These are phyloP conservation scores for Eutrema yunnanense DNA, from an alignment of 345 rosid genomes.

Conservation along the genomic window DNA sequence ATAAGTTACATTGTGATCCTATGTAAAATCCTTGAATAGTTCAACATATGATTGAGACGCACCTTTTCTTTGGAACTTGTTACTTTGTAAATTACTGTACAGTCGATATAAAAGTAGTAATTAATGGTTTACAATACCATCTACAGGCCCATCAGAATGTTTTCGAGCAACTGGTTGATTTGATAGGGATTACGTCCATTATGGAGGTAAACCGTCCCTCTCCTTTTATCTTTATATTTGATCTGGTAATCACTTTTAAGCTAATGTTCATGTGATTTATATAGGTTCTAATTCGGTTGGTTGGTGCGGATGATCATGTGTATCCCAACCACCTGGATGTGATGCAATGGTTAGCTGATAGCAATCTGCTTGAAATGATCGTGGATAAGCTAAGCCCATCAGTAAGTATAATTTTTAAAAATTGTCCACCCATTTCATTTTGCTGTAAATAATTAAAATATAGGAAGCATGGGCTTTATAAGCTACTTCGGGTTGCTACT, in stretches of 20 bases:
- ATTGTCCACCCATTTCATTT: background rate
- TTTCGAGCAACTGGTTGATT: slow-evolving; percentile 79
- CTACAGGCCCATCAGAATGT: slow-evolving; percentile 87
- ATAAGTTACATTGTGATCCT: background rate
- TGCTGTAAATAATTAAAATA: background rate
- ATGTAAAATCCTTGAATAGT: background rate
- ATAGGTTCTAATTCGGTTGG: slow-evolving; percentile 88
- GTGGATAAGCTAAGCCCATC: slow-evolving; percentile 87
- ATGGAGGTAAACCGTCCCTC: slow-evolving; percentile 67
- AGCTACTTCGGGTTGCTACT: slow-evolving; percentile 3
- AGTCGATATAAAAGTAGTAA: background rate
- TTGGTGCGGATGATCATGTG: slow-evolving; percentile 91
- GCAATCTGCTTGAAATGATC: slow-evolving; percentile 92
- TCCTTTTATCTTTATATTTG: background rate
- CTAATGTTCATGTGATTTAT: slow-evolving; percentile 4
- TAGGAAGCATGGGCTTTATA: background rate
- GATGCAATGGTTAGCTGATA: slow-evolving; percentile 97
- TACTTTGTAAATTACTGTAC: slow-evolving; percentile 3
- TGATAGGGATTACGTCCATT: slow-evolving; percentile 94
- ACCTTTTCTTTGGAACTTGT: slow-evolving; percentile 2
- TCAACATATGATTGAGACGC: background rate
- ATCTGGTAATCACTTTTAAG: slow-evolving; percentile 2
- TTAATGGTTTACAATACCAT: slow-evolving; percentile 9
- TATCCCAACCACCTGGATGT: slow-evolving; percentile 92
- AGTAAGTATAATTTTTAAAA: slow-evolving; percentile 39